These are phyloP conservation scores for Cenchrus americanus DNA, from an alignment of 176 grass and related monocot species.

Conservation along the genomic window DNA sequence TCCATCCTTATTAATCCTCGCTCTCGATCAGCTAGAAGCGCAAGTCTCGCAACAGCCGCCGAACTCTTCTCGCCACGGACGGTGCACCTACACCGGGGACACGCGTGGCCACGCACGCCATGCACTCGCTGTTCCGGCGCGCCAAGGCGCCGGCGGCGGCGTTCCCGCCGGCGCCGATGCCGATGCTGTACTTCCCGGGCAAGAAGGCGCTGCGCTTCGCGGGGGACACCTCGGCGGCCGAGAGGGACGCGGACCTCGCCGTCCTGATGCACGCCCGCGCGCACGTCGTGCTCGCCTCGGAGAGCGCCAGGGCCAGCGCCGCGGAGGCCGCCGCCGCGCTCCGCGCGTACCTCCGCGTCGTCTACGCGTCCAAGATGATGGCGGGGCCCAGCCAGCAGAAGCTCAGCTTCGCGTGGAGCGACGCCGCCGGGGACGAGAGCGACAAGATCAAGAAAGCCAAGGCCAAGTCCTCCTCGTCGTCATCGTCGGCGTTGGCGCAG, in stretches of 20 bases:
- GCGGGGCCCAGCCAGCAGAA: neutral
- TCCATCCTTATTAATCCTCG: neutral
- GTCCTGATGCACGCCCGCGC: constrained; percentile 11
- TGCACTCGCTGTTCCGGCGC: constrained; percentile 31
- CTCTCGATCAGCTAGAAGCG: neutral
- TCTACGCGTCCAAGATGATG: constrained; percentile 31
- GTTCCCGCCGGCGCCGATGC: constrained; percentile 22
- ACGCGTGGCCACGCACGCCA: neutral
- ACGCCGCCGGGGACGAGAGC: constrained; percentile 13
- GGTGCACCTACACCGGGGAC: too few species aligned
- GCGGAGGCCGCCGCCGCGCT: constrained; percentile 32
- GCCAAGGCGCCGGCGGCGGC: constrained; percentile 11
- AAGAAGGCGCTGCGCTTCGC: constrained; percentile 47
- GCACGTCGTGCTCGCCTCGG: constrained; percentile 34
- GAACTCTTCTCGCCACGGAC: neutral
- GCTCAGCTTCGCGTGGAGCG: constrained; percentile 62
- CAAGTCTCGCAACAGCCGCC: neutral
- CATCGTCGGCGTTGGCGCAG: neutral
- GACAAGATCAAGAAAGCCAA: neutral
- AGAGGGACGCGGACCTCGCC: constrained; percentile 44
- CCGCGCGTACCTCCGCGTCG: constrained; percentile 48
- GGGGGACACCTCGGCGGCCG: constrained; percentile 16
- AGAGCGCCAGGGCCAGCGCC: neutral
- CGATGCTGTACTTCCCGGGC: constrained; percentile 65
- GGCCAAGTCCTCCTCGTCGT: neutral